Evolutionary conservation across 345 rosid genomes (phyloP).

Genomic region (Pistacia integerrima): DNA sequence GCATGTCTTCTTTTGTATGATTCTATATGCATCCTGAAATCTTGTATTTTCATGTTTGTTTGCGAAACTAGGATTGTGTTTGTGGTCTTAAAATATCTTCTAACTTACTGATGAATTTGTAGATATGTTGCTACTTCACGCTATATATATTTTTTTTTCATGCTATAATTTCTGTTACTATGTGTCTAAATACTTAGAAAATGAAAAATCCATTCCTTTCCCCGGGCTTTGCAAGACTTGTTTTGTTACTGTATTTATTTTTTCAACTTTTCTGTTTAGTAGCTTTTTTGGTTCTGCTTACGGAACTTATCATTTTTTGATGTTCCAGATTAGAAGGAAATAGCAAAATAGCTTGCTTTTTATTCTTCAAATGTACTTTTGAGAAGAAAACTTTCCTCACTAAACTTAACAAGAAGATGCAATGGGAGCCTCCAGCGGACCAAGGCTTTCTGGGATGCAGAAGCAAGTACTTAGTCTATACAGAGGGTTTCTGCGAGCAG

Average conservation of each 20-base stretch:
- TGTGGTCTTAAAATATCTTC: background rate
- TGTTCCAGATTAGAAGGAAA: background rate
- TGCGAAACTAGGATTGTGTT: background rate
- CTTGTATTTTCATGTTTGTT: background rate
- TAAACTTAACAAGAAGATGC: conserved; percentile 14
- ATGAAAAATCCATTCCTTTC: background rate
- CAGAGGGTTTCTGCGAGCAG: conserved; percentile 82
- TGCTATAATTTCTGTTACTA: background rate
- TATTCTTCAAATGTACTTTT: background rate
- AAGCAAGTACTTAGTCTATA: conserved; percentile 81
- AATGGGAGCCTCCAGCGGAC: conserved; percentile 35
- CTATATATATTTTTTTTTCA: background rate
- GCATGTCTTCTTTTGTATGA: background rate
- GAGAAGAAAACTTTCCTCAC: background rate
- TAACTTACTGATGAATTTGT: background rate
- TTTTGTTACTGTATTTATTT: background rate
- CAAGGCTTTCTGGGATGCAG: conserved; percentile 81
- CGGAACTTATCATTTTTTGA: background rate
- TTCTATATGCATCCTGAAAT: background rate
- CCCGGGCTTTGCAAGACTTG: background rate
- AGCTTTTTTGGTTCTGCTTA: background rate
- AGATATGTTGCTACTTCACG: background rate
- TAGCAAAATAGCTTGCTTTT: background rate
- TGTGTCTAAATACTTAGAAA: background rate
- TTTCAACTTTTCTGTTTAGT: background rate